phyloP scores from a whole-genome alignment of 768 basidiomycete genomes.

The Kwoniella mangroviensis region DNA sequence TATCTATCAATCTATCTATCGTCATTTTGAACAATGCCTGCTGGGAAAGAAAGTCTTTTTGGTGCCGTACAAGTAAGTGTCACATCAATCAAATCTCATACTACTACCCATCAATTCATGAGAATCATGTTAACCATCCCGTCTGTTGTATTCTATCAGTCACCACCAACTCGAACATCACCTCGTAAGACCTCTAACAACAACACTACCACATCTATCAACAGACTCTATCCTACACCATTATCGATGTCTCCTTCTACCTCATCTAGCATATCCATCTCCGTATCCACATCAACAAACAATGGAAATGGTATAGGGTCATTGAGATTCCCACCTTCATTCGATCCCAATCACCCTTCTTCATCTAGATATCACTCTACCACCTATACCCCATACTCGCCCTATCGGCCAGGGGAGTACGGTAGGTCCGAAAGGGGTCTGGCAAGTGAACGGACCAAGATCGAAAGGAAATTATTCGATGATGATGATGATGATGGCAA shows the following conservation, averaged over 20 bases:
- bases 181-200: slow-evolving; percentile 21
- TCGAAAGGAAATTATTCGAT: slow-evolving; percentile 41
- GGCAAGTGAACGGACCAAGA: slow-evolving; percentile 40
- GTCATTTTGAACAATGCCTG: too few species aligned
- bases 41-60: too few species aligned
- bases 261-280: slow-evolving; percentile 16
- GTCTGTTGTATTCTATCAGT: not conserved
- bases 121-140: too few species aligned
- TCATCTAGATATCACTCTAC: slow-evolving; percentile 31
- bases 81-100: not conserved
- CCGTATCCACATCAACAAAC: slow-evolving; percentile 18
- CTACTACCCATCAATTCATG: too few species aligned
- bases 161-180: slow-evolving; percentile 25
- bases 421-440: slow-evolving; percentile 37
- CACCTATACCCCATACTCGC: slow-evolving; percentile 43
- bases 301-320: slow-evolving; percentile 6
- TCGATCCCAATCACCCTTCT: slow-evolving; percentile 33
- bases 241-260: slow-evolving; percentile 38
- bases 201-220: slow-evolving; percentile 2
- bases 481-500: slow-evolving; percentile 30
- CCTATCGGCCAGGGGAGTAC: slow-evolving; percentile 50
- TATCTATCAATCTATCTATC: too few species aligned
- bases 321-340: slow-evolving; percentile 37
- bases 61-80: not conserved
- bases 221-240: slow-evolving; percentile 38